Conservation (phyloP, 2,329 filamentous ascomycete genomes). For the Aspergillus unguis region DNA sequence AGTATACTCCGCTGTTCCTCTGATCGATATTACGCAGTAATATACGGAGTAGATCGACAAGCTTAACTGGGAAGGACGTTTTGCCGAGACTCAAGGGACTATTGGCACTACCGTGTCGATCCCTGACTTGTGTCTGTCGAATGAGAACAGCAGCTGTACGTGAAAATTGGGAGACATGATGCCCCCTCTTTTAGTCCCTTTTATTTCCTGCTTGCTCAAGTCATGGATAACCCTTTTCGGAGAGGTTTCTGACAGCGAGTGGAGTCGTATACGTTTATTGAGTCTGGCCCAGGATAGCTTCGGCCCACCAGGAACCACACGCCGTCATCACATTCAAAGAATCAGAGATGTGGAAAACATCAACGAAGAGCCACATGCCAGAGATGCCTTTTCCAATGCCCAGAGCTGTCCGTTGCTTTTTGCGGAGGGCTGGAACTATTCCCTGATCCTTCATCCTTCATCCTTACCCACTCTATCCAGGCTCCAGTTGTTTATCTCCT, state of each 20-base stretch:
- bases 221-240: conserved; percentile 18
- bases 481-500: conserved; percentile 11
- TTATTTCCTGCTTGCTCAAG: conserved; percentile 10
- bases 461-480: background rate
- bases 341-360: too few species aligned
- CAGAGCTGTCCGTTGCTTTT: too few species aligned
- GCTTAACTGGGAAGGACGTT: conserved; percentile 7
- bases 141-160: background rate
- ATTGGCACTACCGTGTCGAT: conserved; percentile 41
- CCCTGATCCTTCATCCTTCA: background rate
- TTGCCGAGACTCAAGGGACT: conserved; percentile 21
- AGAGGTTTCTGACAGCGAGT: background rate
- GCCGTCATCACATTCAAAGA: too few species aligned
- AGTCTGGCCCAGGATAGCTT: too few species aligned
- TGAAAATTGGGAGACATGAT: background rate
- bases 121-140: conserved; percentile 22
- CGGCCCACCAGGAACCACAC: too few species aligned
- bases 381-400: too few species aligned
- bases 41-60: background rate
- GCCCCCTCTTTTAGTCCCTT: conserved; percentile 8
- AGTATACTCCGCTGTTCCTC: too few species aligned
- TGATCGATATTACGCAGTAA: too few species aligned
- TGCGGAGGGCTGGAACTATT: too few species aligned
- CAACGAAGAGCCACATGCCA: too few species aligned
- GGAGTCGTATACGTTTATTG: too few species aligned